Evolutionary conservation across 495 filamentous ascomycete genomes (phyloP).

Genomic region (Talaromyces thailandensis): DNA sequence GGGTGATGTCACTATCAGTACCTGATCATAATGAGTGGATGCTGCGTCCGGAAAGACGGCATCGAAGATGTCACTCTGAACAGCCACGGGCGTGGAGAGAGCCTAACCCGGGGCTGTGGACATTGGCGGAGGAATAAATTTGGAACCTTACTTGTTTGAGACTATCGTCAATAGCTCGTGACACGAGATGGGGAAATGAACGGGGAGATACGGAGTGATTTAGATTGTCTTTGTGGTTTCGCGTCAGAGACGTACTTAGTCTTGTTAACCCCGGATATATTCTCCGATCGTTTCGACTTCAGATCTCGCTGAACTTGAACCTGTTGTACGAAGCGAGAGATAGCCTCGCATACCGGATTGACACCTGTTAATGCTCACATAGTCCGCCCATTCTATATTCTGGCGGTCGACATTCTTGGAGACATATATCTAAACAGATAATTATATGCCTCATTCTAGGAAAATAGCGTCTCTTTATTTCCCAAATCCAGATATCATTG

Average conservation of each 20-base stretch:
- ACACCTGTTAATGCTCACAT: neutral
- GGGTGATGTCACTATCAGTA: neutral
- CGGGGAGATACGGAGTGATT: neutral
- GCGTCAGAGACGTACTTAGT: neutral
- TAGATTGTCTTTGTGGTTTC: neutral
- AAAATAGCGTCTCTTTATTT: no score
- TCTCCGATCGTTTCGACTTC: neutral
- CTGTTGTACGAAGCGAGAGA: neutral
- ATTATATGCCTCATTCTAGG: no score
- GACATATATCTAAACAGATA: neutral
- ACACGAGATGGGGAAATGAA: neutral
- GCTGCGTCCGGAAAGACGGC: slow-evolving; percentile 16
- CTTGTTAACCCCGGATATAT: neutral
- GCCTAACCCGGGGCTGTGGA: slow-evolving; percentile 31
- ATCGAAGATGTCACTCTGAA: slow-evolving; percentile 34
- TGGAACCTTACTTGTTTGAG: neutral
- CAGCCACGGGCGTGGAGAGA: slow-evolving; percentile 33
- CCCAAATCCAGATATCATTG: no score
- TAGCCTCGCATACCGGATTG: no score
- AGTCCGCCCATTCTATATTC: neutral
- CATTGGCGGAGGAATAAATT: slow-evolving; percentile 23
- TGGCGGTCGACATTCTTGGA: neutral
- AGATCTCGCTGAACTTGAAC: neutral
- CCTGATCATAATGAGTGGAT: neutral
- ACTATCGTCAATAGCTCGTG: neutral